Evolutionary conservation across 352 stramenopile species (phyloP).

Genomic region (Phytopythium chamaehyphon): DNA sequence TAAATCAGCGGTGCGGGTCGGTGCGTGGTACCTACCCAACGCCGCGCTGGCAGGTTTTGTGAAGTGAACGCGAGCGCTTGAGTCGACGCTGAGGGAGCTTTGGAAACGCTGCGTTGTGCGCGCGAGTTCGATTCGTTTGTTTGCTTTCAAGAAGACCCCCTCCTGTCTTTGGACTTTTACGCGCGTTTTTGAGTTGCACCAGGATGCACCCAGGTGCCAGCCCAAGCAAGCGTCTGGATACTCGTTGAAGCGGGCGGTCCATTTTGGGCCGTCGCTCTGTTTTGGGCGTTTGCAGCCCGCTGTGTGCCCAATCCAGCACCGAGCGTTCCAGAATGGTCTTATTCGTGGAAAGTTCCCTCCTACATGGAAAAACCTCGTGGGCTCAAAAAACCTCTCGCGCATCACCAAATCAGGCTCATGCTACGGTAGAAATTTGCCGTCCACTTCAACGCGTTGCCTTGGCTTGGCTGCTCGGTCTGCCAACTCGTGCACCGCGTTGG

Average conservation of each 20-base stretch:
- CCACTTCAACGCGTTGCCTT: neutral
- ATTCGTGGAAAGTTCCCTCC: conserved; percentile 38
- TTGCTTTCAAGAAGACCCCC: no score
- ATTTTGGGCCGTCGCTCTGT: conserved; percentile 2
- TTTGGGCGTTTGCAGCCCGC: neutral
- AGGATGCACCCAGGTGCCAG: no score
- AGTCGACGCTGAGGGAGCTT: no score
- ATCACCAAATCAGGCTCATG: conserved; percentile 6
- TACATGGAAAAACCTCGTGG: conserved; percentile 10
- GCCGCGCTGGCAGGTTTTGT: no score
- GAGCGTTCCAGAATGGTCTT: neutral
- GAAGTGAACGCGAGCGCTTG: no score
- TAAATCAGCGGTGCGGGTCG: no score
- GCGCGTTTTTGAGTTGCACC: no score
- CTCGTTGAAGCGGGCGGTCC: conserved; percentile 22
- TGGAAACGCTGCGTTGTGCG: no score
- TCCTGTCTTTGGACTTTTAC: no score
- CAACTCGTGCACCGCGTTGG: neutral
- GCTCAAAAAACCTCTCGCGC: neutral
- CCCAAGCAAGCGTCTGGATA: conserved; percentile 6
- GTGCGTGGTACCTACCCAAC: no score
- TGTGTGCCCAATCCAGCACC: neutral
- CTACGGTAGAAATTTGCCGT: neutral
- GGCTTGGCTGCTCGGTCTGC: neutral
- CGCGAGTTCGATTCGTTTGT: no score